A percentile compares a stretch with the other conserved stretches of the same genome.
Conservation (phyloP, 331 rosid species). For the Saraca asoca region DNA sequence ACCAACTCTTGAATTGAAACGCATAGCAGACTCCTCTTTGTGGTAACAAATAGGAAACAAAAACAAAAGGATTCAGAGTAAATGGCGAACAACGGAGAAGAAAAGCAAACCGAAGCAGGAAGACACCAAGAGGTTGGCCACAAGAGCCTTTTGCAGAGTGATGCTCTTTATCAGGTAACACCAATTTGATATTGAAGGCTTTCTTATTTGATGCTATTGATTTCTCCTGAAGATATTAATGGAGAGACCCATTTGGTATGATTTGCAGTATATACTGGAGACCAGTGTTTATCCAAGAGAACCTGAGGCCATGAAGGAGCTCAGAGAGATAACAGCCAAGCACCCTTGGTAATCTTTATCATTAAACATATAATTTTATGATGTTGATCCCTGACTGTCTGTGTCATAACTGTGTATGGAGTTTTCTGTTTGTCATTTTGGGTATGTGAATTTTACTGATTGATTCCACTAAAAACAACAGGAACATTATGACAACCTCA, state of each 20-base stretch:
- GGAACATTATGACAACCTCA: conserved; percentile 96
- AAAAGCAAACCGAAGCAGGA: conserved; percentile 50
- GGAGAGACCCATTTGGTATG: not conserved
- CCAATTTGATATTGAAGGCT: not conserved
- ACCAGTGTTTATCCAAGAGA: too few species aligned
- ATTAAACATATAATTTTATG: too few species aligned
- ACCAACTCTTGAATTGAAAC: not conserved
- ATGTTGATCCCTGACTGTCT: too few species aligned
- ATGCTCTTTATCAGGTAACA: conserved; percentile 86
- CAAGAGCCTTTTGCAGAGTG: conserved; percentile 88
- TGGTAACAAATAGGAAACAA: not conserved
- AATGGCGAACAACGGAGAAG: conserved; percentile 58
- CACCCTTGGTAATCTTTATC: too few species aligned
- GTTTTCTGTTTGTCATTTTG: not conserved
- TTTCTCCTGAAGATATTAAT: too few species aligned
- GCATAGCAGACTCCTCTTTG: not conserved
- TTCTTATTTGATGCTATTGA: too few species aligned
- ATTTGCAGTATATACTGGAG: not conserved
- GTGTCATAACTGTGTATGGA: too few species aligned
- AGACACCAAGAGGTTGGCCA: conserved; percentile 93
- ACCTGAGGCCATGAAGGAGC: too few species aligned
- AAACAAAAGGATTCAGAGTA: too few species aligned
- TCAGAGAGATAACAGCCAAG: too few species aligned
- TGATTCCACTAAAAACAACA: conserved; percentile 37
- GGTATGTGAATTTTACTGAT: not conserved